Evolutionary conservation across 2,329 filamentous ascomycete genomes (phyloP).

Genomic region (Scedosporium minutisporum): DNA sequence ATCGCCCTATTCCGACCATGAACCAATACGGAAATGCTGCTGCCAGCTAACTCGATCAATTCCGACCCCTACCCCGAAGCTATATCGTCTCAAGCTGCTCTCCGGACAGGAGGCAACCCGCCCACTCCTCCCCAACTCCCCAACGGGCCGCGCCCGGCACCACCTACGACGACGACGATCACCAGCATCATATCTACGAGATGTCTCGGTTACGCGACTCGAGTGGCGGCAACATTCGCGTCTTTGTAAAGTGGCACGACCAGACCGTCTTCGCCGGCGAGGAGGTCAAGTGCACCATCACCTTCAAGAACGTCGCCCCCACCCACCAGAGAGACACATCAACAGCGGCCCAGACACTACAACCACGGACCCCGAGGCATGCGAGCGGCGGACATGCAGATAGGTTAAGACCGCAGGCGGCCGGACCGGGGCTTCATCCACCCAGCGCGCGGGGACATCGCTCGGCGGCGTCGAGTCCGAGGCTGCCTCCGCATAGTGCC

Average conservation of each 20-base stretch:
- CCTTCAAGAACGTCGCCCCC: slow-evolving; percentile 76
- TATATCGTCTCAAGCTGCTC: not conserved
- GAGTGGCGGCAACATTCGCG: slow-evolving; percentile 62
- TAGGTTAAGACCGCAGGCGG: not conserved
- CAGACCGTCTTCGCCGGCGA: slow-evolving; percentile 94
- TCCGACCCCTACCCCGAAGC: not conserved
- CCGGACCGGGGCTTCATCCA: not conserved
- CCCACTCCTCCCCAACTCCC: not conserved
- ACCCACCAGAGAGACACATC: slow-evolving; percentile 21
- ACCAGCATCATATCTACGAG: not conserved
- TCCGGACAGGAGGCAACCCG: not conserved
- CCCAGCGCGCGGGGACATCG: slow-evolving; percentile 45
- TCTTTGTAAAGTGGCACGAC: slow-evolving; percentile 91
- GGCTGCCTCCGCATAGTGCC: not conserved
- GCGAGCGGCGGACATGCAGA: not conserved
- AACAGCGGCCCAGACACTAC: slow-evolving; percentile 11
- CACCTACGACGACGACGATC: not conserved
- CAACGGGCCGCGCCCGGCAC: not conserved
- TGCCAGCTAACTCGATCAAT: not conserved
- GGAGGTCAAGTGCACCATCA: slow-evolving; percentile 90
- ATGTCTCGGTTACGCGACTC: not conserved
- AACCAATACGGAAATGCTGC: not conserved
- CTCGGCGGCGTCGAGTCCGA: slow-evolving; percentile 44
- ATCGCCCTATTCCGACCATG: not conserved
- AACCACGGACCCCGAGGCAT: slow-evolving; percentile 15